Evolutionary conservation across 257 asterid genomes (phyloP).

Genomic region (Echium plantagineum): DNA sequence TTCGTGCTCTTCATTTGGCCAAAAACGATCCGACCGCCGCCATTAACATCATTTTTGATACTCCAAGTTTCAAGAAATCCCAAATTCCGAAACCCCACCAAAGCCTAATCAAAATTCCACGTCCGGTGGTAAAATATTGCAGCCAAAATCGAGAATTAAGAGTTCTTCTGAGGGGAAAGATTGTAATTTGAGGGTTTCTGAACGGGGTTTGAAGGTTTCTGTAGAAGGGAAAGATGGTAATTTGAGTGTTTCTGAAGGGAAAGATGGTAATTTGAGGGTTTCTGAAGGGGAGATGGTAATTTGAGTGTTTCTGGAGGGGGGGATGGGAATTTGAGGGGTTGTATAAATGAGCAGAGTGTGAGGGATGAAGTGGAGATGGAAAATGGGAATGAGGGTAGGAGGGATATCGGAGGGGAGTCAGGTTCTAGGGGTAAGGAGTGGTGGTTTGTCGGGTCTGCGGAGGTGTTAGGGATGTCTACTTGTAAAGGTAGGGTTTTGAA

Average conservation of each 20-base stretch:
- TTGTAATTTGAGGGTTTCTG: too few relatives aligned
- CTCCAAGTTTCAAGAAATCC: constrained; percentile 43
- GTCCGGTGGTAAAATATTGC: constrained; percentile 15
- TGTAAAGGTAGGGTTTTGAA: constrained; percentile 73
- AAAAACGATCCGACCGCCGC: constrained; percentile 86
- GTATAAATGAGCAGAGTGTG: too few relatives aligned
- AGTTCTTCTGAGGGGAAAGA: not conserved
- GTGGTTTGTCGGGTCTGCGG: constrained; percentile 76
- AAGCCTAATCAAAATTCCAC: constrained; percentile 14
- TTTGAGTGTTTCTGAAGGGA: too few relatives aligned
- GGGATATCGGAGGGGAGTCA: constrained; percentile 12
- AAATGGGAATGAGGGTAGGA: constrained; percentile 5
- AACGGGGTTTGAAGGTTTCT: too few relatives aligned
- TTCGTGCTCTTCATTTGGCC: constrained; percentile 95
- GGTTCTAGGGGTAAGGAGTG: constrained; percentile 53
- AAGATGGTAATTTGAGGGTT: too few relatives aligned
- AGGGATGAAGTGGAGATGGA: constrained; percentile 9
- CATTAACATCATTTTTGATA: constrained; percentile 70
- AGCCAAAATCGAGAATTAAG: constrained; percentile 4
- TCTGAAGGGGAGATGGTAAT: too few relatives aligned
- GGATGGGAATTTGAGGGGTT: too few relatives aligned
- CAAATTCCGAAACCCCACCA: constrained; percentile 23
- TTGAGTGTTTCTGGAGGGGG: too few relatives aligned
- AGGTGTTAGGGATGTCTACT: constrained; percentile 74
- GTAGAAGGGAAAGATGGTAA: too few relatives aligned